Base-by-base conservation (phyloP, 305 asterid genomes). In the Salvia sclarea region DNA sequence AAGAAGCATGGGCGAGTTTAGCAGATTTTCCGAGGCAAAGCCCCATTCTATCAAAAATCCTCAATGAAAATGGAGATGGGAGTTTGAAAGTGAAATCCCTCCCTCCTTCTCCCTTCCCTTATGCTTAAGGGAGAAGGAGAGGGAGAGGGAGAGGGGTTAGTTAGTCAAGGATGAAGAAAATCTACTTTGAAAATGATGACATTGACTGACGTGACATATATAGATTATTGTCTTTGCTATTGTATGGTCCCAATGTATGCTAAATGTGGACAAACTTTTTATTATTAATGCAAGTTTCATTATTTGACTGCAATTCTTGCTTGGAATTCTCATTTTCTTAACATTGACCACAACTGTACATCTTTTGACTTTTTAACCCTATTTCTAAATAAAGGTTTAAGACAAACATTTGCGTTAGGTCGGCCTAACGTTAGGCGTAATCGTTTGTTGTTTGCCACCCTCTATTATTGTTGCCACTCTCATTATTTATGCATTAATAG, bases 1-100 rank as follows among this genome's bases (percentile, higher is more conserved):
- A 86, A 77, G 98, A 87, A 77, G 92, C 92, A 83, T 83, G 92
- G 54, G 91, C 87, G 35, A 84, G 78, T 74, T 86, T 89, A 31
- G 87, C 71, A 74, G 95, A 69, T 58, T 73, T 87, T 11, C 88
- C 92, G 13, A 79, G 66, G 84, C 96, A 92, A 64, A 82, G 60
- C 58, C 96, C 95, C 95, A 92, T 92, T 2, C 12, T 43, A 14
- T 28, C 33, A 28, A 6, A 28, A 28, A 28, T 28, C 33, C 33
- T 28, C 33, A 28, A 28, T 28, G 33, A 11, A 58, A 3, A 10
- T 18, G 1, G 16, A 43, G 33, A 16, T 25, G 37, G 54, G 8
- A 6, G 12, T 17, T 9, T 17, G 54, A 18, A 47, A 2, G 2
- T 11, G 0, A 2, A 38, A 12, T 28, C 5, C 6, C 48, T 43